Evolutionary conservation across 1,284 basidiomycete genomes (phyloP).

Genomic region (Ustilago loliicola): DNA sequence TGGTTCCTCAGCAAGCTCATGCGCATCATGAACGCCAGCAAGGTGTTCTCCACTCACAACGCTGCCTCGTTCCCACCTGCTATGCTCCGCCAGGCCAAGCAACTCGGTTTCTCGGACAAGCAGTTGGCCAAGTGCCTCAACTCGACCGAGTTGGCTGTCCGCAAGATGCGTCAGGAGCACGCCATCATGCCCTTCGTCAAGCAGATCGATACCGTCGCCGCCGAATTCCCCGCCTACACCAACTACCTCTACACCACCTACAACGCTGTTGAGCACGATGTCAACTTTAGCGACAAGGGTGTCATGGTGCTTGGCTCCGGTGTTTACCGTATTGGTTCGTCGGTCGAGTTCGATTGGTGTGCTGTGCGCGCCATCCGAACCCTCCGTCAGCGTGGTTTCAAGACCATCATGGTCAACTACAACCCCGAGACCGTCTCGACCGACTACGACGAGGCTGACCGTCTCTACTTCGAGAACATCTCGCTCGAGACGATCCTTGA

Average conservation of each 20-base stretch:
- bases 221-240: conserved; percentile 97
- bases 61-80: conserved; percentile 79
- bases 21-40: conserved; percentile 55
- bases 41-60: conserved; percentile 76
- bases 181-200: conserved; percentile 92
- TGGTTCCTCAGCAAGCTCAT: conserved; percentile 96
- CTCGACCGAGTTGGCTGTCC: conserved; percentile 89
- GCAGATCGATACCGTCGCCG: conserved; percentile 98
- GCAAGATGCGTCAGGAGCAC: conserved; percentile 85
- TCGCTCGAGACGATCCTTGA: conserved; percentile 95
- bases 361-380: conserved; percentile 97
- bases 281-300: conserved; percentile 89
- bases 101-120: conserved; percentile 94
- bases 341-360: conserved; percentile 99
- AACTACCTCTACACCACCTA: conserved; percentile 99
- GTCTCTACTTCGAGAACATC: conserved; percentile 99
- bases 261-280: conserved; percentile 92
- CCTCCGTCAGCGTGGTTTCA: conserved; percentile 90
- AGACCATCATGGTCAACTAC: conserved; percentile 99
- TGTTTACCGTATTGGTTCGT: conserved; percentile 97
- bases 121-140: conserved; percentile 85
- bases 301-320: conserved; percentile 98
- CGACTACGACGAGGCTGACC: conserved; percentile 98
- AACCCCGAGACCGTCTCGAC: conserved; percentile 99
- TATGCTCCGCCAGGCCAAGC: conserved; percentile 86